These are phyloP conservation scores for Cicer pinnatifidum DNA, from an alignment of 306 rosid species.

Conservation along the genomic window DNA sequence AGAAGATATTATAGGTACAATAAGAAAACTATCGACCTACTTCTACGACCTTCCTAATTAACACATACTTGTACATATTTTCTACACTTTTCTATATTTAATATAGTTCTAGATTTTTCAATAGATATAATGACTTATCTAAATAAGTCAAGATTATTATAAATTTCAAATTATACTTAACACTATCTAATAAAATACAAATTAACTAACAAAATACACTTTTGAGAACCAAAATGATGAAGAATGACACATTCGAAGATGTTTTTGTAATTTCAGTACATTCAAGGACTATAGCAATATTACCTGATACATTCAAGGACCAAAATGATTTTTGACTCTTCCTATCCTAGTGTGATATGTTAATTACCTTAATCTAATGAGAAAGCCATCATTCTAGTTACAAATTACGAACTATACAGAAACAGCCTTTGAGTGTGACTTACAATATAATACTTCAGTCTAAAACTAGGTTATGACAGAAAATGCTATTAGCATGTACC, in stretches of 20 bases:
- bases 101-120: no score
- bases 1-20: no score
- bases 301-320: neutral
- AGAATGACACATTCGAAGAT: neutral
- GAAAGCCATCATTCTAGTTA: conserved; percentile 23
- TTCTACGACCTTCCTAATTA: no score
- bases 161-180: no score
- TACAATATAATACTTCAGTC: neutral
- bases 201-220: neutral
- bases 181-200: neutral
- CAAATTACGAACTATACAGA: conserved; percentile 6
- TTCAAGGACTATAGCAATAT: neutral
- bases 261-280: neutral
- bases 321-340: neutral
- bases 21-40: no score
- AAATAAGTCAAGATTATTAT: no score
- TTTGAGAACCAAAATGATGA: neutral
- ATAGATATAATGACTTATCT: no score
- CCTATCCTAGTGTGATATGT: conserved; percentile 12
- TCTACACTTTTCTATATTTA: no score
- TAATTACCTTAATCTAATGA: neutral
- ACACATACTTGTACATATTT: no score
- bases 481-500: conserved; percentile 51
- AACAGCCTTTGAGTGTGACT: neutral
- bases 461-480: neutral